phyloP scores from a whole-genome alignment of 2,329 filamentous ascomycete genomes.

The Daldinia eschscholtzii region DNA sequence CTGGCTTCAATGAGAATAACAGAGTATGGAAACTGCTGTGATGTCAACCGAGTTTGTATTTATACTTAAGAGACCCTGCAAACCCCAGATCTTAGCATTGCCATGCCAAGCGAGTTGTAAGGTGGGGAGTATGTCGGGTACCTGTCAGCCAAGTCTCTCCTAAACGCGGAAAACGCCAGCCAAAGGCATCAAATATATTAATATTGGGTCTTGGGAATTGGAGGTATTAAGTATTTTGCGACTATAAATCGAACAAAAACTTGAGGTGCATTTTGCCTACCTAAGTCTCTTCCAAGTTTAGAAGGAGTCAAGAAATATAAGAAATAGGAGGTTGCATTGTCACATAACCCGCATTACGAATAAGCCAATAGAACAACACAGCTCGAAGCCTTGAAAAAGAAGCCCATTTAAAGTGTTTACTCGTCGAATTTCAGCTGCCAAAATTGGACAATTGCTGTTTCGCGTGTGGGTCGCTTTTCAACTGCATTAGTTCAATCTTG shows the following conservation, averaged over 20 bases:
- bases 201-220: background rate
- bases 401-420: slow-evolving; percentile 11
- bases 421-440: background rate
- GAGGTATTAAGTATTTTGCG: background rate
- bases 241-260: background rate
- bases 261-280: background rate
- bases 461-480: background rate
- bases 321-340: slow-evolving; percentile 8
- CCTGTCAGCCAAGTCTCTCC: background rate
- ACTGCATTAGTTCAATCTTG: slow-evolving; percentile 11
- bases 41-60: background rate
- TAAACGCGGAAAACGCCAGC: slow-evolving; percentile 1
- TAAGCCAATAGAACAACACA: slow-evolving; percentile 16
- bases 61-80: background rate
- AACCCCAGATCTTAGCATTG: no score
- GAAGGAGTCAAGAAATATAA: slow-evolving; percentile 20
- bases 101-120: background rate
- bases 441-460: slow-evolving; percentile 5
- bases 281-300: slow-evolving; percentile 2
- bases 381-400: background rate
- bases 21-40: background rate
- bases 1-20: background rate
- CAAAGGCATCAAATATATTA: background rate
- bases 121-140: no score
- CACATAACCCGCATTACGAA: slow-evolving; percentile 17